Evolutionary conservation across 331 rosid genomes (phyloP).

Genomic region (Arachis monticola): DNA sequence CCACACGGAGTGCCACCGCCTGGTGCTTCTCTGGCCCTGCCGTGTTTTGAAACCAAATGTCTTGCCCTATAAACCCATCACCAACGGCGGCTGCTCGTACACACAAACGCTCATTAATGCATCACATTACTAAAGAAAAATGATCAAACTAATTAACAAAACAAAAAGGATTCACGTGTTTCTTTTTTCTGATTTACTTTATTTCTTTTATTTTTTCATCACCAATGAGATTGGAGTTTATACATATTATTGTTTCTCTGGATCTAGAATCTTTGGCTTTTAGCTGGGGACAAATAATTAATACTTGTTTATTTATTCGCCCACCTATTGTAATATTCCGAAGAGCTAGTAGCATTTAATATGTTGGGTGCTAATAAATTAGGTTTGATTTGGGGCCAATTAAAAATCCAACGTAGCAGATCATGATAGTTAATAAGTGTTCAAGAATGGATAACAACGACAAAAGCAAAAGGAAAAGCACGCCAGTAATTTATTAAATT

Average conservation of each 20-base stretch:
- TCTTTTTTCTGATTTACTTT: no score
- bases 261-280: not conserved
- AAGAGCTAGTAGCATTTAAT: not conserved
- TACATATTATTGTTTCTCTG: not conserved
- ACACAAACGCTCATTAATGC: no score
- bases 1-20: conserved; percentile 67
- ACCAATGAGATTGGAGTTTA: no score
- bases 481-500: no score
- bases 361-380: not conserved
- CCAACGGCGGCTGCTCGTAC: conserved; percentile 71
- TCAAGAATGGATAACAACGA: no score
- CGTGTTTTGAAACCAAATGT: conserved; percentile 62
- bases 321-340: no score
- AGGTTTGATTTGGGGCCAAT: not conserved
- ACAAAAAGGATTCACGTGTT: no score
- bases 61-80: conserved; percentile 69
- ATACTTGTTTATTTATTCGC: not conserved
- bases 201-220: no score
- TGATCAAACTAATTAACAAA: no score
- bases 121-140: no score
- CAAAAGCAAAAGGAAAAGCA: no score
- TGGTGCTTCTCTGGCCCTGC: conserved; percentile 74
- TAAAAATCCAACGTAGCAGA: not conserved
- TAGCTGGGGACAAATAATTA: not conserved
- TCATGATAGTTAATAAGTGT: not conserved